Evolutionary conservation across 164 flowering plant genomes (phyloP).

Genomic region (Umbilicus rupestris): DNA sequence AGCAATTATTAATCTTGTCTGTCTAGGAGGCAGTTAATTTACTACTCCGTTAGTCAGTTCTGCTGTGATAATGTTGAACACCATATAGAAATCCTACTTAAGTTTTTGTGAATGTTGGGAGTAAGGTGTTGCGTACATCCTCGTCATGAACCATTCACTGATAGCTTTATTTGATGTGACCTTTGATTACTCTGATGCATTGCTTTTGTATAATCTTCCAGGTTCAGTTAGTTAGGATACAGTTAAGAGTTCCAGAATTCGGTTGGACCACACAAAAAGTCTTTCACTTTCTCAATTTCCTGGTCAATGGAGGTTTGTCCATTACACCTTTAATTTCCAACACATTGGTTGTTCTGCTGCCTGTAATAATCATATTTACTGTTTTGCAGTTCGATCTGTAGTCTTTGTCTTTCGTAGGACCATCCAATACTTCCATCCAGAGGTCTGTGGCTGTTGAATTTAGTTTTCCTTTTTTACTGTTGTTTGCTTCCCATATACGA

Average conservation of each 20-base stretch:
- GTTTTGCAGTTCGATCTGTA: constrained; percentile 51
- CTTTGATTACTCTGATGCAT: too few relatives aligned
- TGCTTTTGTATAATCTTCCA: constrained; percentile 5
- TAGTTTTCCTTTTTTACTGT: too few relatives aligned
- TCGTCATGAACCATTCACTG: too few relatives aligned
- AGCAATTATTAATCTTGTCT: too few relatives aligned
- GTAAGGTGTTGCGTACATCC: too few relatives aligned
- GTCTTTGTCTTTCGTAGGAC: constrained; percentile 66
- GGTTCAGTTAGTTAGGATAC: constrained; percentile 50
- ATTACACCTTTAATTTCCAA: background rate
- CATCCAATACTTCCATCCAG: constrained; percentile 52
- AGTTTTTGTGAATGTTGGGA: too few relatives aligned
- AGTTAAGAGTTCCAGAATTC: constrained; percentile 53
- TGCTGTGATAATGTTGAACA: too few relatives aligned
- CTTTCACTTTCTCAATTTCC: constrained; percentile 49
- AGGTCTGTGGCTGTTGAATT: constrained; percentile 23
- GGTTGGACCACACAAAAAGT: constrained; percentile 68
- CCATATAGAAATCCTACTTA: too few relatives aligned
- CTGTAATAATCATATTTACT: background rate
- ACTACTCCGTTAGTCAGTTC: too few relatives aligned
- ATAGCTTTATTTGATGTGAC: too few relatives aligned
- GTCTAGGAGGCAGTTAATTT: too few relatives aligned
- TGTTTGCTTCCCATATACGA: too few relatives aligned
- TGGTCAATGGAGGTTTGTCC: constrained; percentile 48
- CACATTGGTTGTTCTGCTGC: background rate